Evolutionary conservation across 331 rosid genomes (phyloP).

Genomic region (Ulmus americana): DNA sequence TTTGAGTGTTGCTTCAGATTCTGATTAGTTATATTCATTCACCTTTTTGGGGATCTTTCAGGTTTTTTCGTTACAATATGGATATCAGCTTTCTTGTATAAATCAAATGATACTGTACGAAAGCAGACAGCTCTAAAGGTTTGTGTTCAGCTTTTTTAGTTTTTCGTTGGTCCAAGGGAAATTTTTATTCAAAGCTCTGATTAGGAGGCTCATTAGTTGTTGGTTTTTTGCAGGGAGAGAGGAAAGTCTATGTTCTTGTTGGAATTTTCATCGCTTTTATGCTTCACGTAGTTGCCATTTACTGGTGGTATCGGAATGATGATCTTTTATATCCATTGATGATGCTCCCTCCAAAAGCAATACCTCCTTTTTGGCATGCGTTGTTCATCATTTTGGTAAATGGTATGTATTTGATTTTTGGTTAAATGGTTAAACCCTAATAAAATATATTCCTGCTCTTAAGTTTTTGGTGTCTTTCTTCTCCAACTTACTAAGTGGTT

Average conservation of each 20-base stretch:
- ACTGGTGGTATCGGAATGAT: conserved; percentile 73
- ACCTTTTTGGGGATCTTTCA: conserved; percentile 36
- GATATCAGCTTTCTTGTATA: conserved; percentile 79
- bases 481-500: neutral
- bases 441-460: neutral
- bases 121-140: conserved; percentile 95
- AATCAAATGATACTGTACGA: conserved; percentile 75
- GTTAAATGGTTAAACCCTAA: neutral
- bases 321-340: conserved; percentile 60
- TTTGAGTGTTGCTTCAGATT: conserved; percentile 8
- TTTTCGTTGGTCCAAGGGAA: conserved; percentile 12
- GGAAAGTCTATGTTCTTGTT: conserved; percentile 54
- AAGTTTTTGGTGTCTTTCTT: neutral
- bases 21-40: conserved; percentile 10
- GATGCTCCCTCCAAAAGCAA: conserved; percentile 74
- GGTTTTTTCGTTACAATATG: conserved; percentile 76
- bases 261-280: conserved; percentile 43
- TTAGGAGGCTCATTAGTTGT: conserved; percentile 27
- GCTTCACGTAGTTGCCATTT: conserved; percentile 62
- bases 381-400: conserved; percentile 75
- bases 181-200: neutral
- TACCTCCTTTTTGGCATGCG: conserved; percentile 81
- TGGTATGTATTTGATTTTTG: conserved; percentile 47
- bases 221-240: conserved; percentile 64
- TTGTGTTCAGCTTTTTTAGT: neutral